Base-by-base conservation (phyloP, 192 early-diverging fungal genomes). In the Mortierella hygrophila region DNA sequence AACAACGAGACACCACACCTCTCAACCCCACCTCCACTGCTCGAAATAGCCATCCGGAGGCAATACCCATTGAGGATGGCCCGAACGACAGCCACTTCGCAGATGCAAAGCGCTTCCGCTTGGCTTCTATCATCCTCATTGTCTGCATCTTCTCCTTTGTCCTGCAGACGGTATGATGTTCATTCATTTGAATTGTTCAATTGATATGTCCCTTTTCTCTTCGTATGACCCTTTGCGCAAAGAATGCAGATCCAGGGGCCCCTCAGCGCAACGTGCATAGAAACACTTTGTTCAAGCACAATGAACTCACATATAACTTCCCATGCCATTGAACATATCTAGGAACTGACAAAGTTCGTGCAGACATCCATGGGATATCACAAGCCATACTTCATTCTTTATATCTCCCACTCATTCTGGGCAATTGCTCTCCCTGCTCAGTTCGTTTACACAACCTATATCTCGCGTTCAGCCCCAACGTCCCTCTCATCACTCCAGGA, bases 361-460 rank as follows among this genome's bases (percentile, higher is more conserved):
- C 92, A 94, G 65, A 89, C 85, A 52, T 88, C 85, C 2, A 90
- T 88, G 63, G 86, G 90, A 20, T 94, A 88, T 38, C 84, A 88
- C 7, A 94, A 94, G 77, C 93, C 93, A n/a, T 93, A 92, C 78
- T 91, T 94, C 77, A 89, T 94, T 54, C 77, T 94, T 77, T 92
- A 91, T 74, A 89, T 90, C 38, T 52, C 78, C 0, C 63, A 68
- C 38, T 74, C 88, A 9, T 83, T 78, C 74, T 83, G 72, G 83
- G 71, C 76, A 35, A 76, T 79, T 20, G 49, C 80, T 7, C 69
- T 85, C 20, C 83, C 47, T 40, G 38, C 72, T 26, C 74, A 72
- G 46, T 84, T 87, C 69, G 18, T 89, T 20, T 80, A 81, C 32
- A 55, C 79, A 0, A 70, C 78, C 41, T 81, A 85, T 49, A 16